phyloP scores from a whole-genome alignment of 2,329 filamentous ascomycete species.

The Diaporthe ampelina region DNA sequence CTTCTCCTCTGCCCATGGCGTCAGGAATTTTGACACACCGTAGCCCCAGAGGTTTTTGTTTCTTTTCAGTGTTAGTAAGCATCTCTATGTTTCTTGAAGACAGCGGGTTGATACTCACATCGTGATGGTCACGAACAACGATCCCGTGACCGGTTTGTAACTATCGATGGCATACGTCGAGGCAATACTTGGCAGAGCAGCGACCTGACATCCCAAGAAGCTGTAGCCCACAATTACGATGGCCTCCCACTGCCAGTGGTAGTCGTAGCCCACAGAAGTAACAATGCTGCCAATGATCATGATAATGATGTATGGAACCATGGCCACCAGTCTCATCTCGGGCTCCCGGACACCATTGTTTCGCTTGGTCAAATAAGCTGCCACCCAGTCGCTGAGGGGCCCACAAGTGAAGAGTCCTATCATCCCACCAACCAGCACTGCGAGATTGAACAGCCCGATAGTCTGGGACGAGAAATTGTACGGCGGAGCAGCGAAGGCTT shows the following conservation, averaged over 20 bases:
- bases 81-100: background rate
- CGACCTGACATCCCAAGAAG: constrained; percentile 50
- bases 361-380: constrained; percentile 53
- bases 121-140: constrained; percentile 47
- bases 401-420: constrained; percentile 59
- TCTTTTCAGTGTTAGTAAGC: background rate
- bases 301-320: constrained; percentile 60
- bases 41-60: constrained; percentile 50
- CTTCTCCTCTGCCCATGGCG: constrained; percentile 45
- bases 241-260: constrained; percentile 62
- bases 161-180: constrained; percentile 73
- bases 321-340: constrained; percentile 61
- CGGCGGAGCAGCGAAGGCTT: constrained; percentile 57
- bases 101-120: constrained; percentile 36
- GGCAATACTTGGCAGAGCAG: constrained; percentile 69
- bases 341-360: constrained; percentile 63
- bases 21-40: constrained; percentile 49
- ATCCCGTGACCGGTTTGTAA: constrained; percentile 74
- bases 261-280: constrained; percentile 61
- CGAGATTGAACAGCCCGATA: constrained; percentile 65
- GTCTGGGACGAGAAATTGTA: constrained; percentile 57
- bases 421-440: constrained; percentile 56
- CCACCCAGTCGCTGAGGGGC: constrained; percentile 60
- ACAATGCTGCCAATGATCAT: constrained; percentile 62
- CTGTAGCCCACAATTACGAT: constrained; percentile 64